Percentiles rank a stretch among this genome's conserved stretches.
phyloP scores from a whole-genome alignment of 352 stramenopile genomes.

The Paralagenidium karlingii region DNA sequence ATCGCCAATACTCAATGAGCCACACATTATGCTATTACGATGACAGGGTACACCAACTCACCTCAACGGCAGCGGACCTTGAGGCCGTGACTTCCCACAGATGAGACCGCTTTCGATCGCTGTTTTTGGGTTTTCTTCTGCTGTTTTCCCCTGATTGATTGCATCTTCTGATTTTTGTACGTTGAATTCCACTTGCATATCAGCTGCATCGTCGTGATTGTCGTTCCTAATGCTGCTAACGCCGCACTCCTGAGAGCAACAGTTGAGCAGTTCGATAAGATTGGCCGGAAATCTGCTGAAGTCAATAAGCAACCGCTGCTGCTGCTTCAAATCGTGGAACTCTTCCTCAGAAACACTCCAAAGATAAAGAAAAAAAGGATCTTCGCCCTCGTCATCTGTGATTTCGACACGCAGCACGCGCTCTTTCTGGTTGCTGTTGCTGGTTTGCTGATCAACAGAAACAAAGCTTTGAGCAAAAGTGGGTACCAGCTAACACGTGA shows the following conservation, averaged over 20 bases:
- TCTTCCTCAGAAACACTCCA: slow-evolving; percentile 91
- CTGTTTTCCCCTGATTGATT: slow-evolving; percentile 1
- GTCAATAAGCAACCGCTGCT: slow-evolving; percentile 89
- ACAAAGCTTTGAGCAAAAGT: too few relatives aligned
- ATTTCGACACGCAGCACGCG: slow-evolving; percentile 88
- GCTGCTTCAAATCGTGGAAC: slow-evolving; percentile 90
- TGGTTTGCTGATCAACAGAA: slow-evolving; percentile 50
- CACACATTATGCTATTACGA: too few relatives aligned
- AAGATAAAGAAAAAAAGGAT: slow-evolving; percentile 88
- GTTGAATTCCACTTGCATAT: too few relatives aligned
- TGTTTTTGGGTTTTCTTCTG: slow-evolving; percentile 2
- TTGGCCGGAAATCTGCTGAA: slow-evolving; percentile 87
- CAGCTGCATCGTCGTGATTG: neutral
- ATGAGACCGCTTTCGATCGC: neutral
- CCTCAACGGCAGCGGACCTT: slow-evolving; percentile 64
- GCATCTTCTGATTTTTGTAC: neutral
- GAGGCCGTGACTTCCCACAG: slow-evolving; percentile 16
- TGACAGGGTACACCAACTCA: slow-evolving; percentile 3
- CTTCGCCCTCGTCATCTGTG: slow-evolving; percentile 84
- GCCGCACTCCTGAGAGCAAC: slow-evolving; percentile 77
- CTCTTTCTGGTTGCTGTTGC: slow-evolving; percentile 70
- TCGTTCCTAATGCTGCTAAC: slow-evolving; percentile 6
- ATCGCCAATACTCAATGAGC: neutral
- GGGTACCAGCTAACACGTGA: too few relatives aligned
- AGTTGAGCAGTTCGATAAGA: slow-evolving; percentile 87